Evolutionary conservation across 1,284 basidiomycete genomes (phyloP), one percentile per base, ranked within the genome.

Genomic region (Blastosporella zonata): DNA sequence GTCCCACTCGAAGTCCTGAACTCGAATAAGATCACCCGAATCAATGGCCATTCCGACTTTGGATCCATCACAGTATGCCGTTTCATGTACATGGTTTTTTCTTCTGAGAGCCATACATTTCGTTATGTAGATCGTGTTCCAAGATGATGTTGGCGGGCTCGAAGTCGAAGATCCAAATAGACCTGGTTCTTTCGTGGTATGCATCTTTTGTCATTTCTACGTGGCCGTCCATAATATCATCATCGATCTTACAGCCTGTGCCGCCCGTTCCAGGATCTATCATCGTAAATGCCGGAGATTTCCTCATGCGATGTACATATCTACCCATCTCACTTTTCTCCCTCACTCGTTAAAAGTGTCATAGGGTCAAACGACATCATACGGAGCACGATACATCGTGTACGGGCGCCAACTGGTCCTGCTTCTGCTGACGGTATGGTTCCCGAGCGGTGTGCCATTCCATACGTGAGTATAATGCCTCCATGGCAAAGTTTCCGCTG

Each of bases 231-330:
- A 12, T 13, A n/a, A 21, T 34, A 23, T 48, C 18, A 15, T 10
- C 27, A 22, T 9, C 25, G 22, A 20, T 8, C 5, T 21, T n/a
- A n/a, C 46, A 78, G 69, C 67, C 71, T 17, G 79, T 74, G 3
- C 69, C 71, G 2, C 77, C 78, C 0, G 59, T 82, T 2, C 66
- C 72, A 5, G 76, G 74, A 2, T 71, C 78, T 0, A 64, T 82
- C n/a, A 66, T 82, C 13, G 76, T 83, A 44, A 84, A 84, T 55
- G 80, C 79, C 3, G 81, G 78, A 2, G 80, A 83, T 57, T 76
- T 81, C 53, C 61, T 84, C 50, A 78, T 78, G 75, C 66, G 79
- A 54, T 84, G 77, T 67, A 52, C 17, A 59, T 56, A 18, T 13
- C 12, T 8, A 17, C 9, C 17, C 18, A 18, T 17, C 35, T 20